A percentile compares a stretch with the other conserved stretches of the same genome.
Evolutionary conservation across 2,329 filamentous ascomycete genomes (phyloP).

Genomic region (Plenodomus biglobosus): DNA sequence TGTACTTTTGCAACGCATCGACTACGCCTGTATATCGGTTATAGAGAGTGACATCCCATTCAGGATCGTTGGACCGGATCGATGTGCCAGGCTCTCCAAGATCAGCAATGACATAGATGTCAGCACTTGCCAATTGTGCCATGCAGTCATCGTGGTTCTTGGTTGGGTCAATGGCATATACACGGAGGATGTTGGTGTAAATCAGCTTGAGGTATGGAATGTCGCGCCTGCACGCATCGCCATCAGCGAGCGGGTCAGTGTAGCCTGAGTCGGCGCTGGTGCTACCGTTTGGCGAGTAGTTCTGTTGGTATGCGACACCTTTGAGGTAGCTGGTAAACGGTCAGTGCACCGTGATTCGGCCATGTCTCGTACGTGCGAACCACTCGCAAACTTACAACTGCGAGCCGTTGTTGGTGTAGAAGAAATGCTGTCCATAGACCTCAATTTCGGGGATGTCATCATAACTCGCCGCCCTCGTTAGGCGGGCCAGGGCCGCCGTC

Average conservation of each 20-base stretch:
- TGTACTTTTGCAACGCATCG: conserved; percentile 77
- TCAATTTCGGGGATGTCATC: conserved; percentile 37
- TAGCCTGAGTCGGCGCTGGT: conserved; percentile 55
- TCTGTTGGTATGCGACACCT: conserved; percentile 88
- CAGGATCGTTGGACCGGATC: conserved; percentile 76
- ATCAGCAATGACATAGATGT: conserved; percentile 95
- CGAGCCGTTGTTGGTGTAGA: conserved; percentile 79
- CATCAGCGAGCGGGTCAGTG: conserved; percentile 79
- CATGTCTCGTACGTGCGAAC: not conserved
- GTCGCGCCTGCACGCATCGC: conserved; percentile 73
- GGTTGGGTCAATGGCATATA: conserved; percentile 86
- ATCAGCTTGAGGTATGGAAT: conserved; percentile 78
- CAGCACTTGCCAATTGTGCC: conserved; percentile 75
- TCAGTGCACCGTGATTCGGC: conserved; percentile 4
- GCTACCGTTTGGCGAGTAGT: conserved; percentile 35
- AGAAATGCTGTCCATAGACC: conserved; percentile 76
- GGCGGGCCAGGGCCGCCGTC: conserved; percentile 18
- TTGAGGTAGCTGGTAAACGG: conserved; percentile 66
- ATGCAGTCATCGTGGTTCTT: conserved; percentile 82
- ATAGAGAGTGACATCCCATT: conserved; percentile 80
- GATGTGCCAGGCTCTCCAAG: conserved; percentile 61
- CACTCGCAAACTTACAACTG: conserved; percentile 54
- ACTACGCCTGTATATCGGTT: conserved; percentile 80
- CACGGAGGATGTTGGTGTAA: conserved; percentile 83
- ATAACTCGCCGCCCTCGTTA: conserved; percentile 31